Base-by-base conservation (phyloP, 495 filamentous ascomycete genomes). In the Aspergillus asperescens region DNA sequence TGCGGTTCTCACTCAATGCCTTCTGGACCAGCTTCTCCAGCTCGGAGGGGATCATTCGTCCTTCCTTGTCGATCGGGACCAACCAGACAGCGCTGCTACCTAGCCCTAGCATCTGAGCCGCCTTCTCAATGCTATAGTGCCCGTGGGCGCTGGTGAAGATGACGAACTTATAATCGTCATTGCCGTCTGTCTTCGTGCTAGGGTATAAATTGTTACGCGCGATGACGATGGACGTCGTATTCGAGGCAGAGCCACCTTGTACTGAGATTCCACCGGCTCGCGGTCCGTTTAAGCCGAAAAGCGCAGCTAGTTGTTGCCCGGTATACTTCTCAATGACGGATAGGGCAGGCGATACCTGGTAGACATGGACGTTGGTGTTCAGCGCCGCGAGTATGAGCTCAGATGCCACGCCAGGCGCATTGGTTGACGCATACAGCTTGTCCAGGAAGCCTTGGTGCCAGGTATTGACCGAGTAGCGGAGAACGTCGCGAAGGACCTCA, bases 371-470 rank as follows among this genome's bases (percentile, higher is more conserved):
- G 67, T 96, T 96, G 35, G 92, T 95, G 68, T 98, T 96, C 25
- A 97, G 68, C 6, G 84, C 78, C 0, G 85, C 79, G 16, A 96
- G 82, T 28, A 96, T 77, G 15, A 95, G 77, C 58, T 98, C 91
- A 3, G 89, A 85, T 15, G 83, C 80, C 0, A 96, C 75, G 13
- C 91, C 91, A 18, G 89, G 87, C 13, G 90, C 83, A 68, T 93
- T 90, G 22, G 88, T 93, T 44, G 81, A 84, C 18, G 85, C 84
- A 67, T 95, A 96, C 27, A 95, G 73, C 73, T 95, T 95, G 68
- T 95, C 89, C 64, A 96, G 68, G 70, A 98, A 96, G 7, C 91
- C 93, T 62, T 91, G 89, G 66, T 92, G 86, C 91, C 92, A 97
- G 27, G 92, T 96, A 68, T 97, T 97, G 60, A 96, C 92, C 42